Percentiles rank a stretch among this genome's conserved stretches.
These are phyloP conservation scores for Trypanosoma conorhini DNA, from an alignment of 208 protist genomes.

Conservation along the genomic window DNA sequence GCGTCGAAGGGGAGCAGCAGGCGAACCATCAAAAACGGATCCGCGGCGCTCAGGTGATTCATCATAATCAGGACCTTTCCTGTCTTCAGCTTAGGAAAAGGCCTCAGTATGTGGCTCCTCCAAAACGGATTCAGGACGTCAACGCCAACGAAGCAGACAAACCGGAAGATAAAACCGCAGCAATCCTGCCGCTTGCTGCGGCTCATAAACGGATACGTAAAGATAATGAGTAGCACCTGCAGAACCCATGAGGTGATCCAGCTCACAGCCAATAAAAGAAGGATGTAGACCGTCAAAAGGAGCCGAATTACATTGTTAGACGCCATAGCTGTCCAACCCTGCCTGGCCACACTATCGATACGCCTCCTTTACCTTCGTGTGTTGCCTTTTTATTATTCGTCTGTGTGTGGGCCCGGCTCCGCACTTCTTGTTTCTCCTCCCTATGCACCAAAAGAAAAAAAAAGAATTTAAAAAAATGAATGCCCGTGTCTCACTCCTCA, in stretches of 20 bases:
- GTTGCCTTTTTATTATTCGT: background rate
- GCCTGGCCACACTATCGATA: background rate
- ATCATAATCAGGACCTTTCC: slow-evolving; percentile 84
- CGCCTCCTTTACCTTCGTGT: background rate
- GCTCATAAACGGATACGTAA: slow-evolving; percentile 68
- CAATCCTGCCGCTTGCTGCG: slow-evolving; percentile 59
- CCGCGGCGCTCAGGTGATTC: slow-evolving; percentile 82
- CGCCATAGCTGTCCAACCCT: background rate
- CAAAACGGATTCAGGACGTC: slow-evolving; percentile 85
- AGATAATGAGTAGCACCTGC: slow-evolving; percentile 58
- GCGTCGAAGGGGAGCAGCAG: slow-evolving; percentile 73
- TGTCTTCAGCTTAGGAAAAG: slow-evolving; percentile 57
- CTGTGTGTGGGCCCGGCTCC: background rate
- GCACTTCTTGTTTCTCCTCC: background rate
- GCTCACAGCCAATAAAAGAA: slow-evolving; percentile 41
- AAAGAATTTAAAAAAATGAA: slow-evolving; percentile 14
- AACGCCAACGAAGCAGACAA: slow-evolving; percentile 51
- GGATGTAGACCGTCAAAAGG: slow-evolving; percentile 57
- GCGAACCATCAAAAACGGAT: slow-evolving; percentile 76
- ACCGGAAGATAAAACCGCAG: slow-evolving; percentile 80
- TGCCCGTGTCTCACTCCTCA: background rate
- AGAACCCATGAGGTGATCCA: slow-evolving; percentile 72
- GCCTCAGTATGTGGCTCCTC: slow-evolving; percentile 62
- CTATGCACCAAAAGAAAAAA: slow-evolving; percentile 7
- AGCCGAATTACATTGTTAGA: slow-evolving; percentile 38